Evolutionary conservation across 768 basidiomycete genomes (phyloP).

Genomic region (Sarcomyxa edulis): DNA sequence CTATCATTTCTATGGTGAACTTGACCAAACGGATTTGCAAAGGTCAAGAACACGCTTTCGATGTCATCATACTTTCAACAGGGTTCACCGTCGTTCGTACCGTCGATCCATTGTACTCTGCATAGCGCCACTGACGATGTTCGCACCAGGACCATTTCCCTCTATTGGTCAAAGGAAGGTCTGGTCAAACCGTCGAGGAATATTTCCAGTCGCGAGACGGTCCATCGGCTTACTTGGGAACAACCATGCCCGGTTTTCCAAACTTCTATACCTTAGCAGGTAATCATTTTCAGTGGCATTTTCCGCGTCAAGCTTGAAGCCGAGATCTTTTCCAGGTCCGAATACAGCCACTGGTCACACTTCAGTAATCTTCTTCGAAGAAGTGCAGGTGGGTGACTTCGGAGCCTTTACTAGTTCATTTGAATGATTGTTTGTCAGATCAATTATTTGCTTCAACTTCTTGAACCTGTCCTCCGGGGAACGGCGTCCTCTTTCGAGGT

Average conservation of each 20-base stretch:
- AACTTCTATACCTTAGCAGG: constrained; percentile 38
- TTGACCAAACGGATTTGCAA: neutral
- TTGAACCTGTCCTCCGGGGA: constrained; percentile 33
- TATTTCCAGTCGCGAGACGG: constrained; percentile 34
- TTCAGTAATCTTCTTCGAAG: constrained; percentile 37
- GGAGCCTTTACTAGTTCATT: neutral
- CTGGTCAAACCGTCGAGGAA: constrained; percentile 27
- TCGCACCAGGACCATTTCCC: constrained; percentile 27
- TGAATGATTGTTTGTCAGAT: constrained; percentile 21
- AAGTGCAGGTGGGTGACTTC: constrained; percentile 31
- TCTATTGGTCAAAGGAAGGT: constrained; percentile 23
- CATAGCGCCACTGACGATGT: neutral
- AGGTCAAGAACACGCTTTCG: constrained; percentile 29
- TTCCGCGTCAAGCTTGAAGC: too few relatives aligned
- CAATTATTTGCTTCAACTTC: constrained; percentile 33
- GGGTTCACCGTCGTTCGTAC: constrained; percentile 25
- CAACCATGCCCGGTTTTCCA: constrained; percentile 38
- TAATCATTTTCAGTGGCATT: too few relatives aligned
- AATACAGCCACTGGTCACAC: constrained; percentile 40
- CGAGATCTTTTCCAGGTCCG: constrained; percentile 27
- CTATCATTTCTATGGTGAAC: too few relatives aligned
- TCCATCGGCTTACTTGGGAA: constrained; percentile 39
- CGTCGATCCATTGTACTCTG: neutral
- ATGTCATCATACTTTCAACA: constrained; percentile 35
- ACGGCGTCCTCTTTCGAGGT: constrained; percentile 30